These are phyloP conservation scores for Penicillium hordei DNA, from an alignment of 2,329 filamentous ascomycete species.

Conservation along the genomic window DNA sequence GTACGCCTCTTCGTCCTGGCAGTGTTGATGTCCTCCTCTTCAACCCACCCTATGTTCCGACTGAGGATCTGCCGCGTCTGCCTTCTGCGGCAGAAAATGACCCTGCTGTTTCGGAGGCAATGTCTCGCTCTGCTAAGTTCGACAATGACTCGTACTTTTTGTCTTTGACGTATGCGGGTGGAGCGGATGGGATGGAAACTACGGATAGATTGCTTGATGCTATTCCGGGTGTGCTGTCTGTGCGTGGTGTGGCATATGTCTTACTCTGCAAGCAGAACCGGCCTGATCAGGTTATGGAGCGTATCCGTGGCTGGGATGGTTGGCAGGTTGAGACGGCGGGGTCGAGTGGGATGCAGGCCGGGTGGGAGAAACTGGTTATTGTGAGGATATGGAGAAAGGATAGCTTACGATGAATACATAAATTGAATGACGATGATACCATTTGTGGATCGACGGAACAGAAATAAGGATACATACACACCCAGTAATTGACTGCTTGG, in stretches of 20 bases:
- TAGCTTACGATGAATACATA: background rate
- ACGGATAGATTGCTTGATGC: conserved; percentile 74
- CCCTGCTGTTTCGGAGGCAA: conserved; percentile 28
- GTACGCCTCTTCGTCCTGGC: conserved; percentile 57
- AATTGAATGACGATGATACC: background rate
- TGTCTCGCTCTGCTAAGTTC: conserved; percentile 51
- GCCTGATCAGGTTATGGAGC: conserved; percentile 69
- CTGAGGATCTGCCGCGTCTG: conserved; percentile 66
- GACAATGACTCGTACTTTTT: conserved; percentile 82
- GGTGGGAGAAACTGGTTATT: conserved; percentile 92
- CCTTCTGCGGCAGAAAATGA: conserved; percentile 31
- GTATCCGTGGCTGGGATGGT: conserved; percentile 57
- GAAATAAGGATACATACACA: background rate
- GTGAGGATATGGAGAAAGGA: conserved; percentile 72
- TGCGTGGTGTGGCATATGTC: conserved; percentile 79
- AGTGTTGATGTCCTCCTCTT: conserved; percentile 84
- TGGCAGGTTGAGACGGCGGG: conserved; percentile 81
- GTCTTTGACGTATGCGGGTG: conserved; percentile 84
- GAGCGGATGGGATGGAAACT: conserved; percentile 87
- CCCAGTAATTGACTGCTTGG: background rate
- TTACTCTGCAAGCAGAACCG: conserved; percentile 88
- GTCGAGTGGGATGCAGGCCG: conserved; percentile 79
- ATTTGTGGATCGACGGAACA: background rate
- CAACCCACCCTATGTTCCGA: conserved; percentile 96
- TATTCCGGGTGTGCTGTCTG: conserved; percentile 64